Evolutionary conservation across 1,284 basidiomycete species (phyloP), one percentile per base, ranked within the genome.

Genomic region (Malassezia furfur): DNA sequence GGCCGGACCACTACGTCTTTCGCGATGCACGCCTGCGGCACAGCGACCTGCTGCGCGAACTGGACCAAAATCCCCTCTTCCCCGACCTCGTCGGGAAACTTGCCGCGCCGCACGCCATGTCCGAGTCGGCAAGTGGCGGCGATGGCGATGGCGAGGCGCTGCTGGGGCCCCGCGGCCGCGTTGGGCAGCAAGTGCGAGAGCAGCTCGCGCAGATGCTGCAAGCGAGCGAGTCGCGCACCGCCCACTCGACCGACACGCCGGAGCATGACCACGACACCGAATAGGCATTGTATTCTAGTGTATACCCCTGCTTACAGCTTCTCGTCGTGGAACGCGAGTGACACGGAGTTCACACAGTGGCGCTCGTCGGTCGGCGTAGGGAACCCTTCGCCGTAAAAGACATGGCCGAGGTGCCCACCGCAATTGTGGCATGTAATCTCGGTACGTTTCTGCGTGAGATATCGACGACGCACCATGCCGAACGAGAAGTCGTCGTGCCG

Each of bases 331-430:
- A 93, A 91, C 54, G 80, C 86, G 50, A 93, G 77, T 5, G 88
- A 91, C 64, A 93, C 76, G 8, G 88, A 91, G 73, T 93, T 93
- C 51, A 93, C 89, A 44, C 67, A 69, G 36, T 69, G 67, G 10
- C 67, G 59, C 71, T 89, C 86, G 66, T 90, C 82, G 37, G 83
- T 87, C 84, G 71, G 67, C 11, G 74, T 74, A 4, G 62, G 51
- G 54, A 76, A 77, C 3, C 86, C 85, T 76, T 94, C 90, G 31
- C 90, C 91, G 65, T 80, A 86, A 80, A 94, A 96, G 48, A 94
- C 86, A 70, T 94, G 91, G 2, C 91, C 91, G 11, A 94, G 79
- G 73, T 94, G 91, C 2, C 90, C 88, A 12, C 87, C 88, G 64
- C 90, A 93, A 40, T 69, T 67, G 47, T 69, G 81, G 70, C 86